Percentiles rank a stretch among this genome's conserved stretches.
phyloP scores from a whole-genome alignment of 495 filamentous ascomycete species.

The Aspergillus sclerotioniger region DNA sequence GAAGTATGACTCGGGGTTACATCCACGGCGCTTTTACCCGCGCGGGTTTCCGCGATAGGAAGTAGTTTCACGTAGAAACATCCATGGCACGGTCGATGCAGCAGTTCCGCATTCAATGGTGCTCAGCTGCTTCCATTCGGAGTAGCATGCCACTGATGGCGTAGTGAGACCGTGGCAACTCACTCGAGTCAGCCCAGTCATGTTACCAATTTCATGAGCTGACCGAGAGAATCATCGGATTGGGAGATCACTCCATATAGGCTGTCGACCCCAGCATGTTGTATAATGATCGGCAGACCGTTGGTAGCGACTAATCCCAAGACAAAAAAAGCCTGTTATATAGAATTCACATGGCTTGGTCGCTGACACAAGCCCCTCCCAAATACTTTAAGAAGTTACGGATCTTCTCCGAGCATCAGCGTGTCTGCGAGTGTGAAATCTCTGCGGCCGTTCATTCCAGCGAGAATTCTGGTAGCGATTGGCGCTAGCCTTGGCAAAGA shows the following conservation, averaged over 20 bases:
- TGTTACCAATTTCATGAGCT: not conserved
- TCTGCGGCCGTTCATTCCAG: constrained; percentile 22
- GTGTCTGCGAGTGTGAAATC: constrained; percentile 21
- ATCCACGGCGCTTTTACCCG: not conserved
- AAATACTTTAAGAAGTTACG: constrained; percentile 24
- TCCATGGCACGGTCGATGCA: not conserved
- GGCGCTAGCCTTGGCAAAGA: constrained; percentile 20
- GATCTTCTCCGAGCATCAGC: constrained; percentile 25
- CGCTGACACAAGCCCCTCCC: not conserved
- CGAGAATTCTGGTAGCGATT: constrained; percentile 22
- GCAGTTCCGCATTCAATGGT: not conserved
- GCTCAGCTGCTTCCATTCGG: not conserved
- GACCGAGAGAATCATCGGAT: not conserved
- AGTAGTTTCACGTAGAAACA: not conserved
- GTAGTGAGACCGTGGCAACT: not conserved
- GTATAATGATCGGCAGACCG: not conserved
- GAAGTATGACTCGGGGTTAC: constrained; percentile 21
- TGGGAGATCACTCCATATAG: not conserved
- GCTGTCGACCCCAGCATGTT: not conserved
- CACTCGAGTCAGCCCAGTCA: not conserved
- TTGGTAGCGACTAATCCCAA: not conserved
- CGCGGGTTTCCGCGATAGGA: not conserved
- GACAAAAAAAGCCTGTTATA: not conserved
- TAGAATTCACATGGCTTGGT: not conserved
- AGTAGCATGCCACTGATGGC: not conserved